These are phyloP conservation scores for Arabis alpina DNA, from an alignment of 345 rosid species.

Conservation along the genomic window DNA sequence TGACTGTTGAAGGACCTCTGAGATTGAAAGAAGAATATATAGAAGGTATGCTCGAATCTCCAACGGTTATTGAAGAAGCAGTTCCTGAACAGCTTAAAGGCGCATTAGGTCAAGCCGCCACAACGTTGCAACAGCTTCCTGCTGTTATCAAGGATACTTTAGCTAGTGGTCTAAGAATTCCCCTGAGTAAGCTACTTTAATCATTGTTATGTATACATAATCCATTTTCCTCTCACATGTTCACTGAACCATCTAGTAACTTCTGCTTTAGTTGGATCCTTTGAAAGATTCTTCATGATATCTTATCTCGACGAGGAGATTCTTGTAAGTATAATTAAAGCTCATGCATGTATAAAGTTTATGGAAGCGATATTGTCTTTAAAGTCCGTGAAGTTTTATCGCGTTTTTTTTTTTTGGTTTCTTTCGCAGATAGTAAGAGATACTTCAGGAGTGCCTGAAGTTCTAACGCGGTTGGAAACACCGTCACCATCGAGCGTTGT, in stretches of 20 bases:
- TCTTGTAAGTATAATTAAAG: slow-evolving; percentile 58
- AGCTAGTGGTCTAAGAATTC: slow-evolving; percentile 73
- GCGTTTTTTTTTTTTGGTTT: slow-evolving; percentile 8
- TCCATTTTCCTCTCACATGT: slow-evolving; percentile 1
- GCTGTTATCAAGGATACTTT: slow-evolving; percentile 66
- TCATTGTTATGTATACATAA: background rate
- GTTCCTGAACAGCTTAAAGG: slow-evolving; percentile 86
- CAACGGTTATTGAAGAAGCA: slow-evolving; percentile 78
- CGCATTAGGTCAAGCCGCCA: slow-evolving; percentile 70
- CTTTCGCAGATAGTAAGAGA: slow-evolving; percentile 72
- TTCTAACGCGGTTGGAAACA: slow-evolving; percentile 75
- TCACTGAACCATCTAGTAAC: background rate
- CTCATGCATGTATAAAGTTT: background rate
- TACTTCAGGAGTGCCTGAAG: slow-evolving; percentile 79
- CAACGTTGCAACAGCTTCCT: slow-evolving; percentile 79
- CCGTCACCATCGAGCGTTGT: slow-evolving; percentile 45
- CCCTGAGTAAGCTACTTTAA: slow-evolving; percentile 65
- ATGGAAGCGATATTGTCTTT: background rate
- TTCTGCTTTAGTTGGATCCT: slow-evolving; percentile 69
- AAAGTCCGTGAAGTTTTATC: background rate
- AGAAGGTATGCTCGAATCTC: slow-evolving; percentile 81
- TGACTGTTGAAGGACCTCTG: slow-evolving; percentile 93
- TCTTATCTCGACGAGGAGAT: slow-evolving; percentile 95
- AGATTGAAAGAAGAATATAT: slow-evolving; percentile 86
- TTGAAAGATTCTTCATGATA: slow-evolving; percentile 90